These are phyloP conservation scores for Monilinia polystroma DNA, from an alignment of 2,329 filamentous ascomycete genomes.

Conservation along the genomic window DNA sequence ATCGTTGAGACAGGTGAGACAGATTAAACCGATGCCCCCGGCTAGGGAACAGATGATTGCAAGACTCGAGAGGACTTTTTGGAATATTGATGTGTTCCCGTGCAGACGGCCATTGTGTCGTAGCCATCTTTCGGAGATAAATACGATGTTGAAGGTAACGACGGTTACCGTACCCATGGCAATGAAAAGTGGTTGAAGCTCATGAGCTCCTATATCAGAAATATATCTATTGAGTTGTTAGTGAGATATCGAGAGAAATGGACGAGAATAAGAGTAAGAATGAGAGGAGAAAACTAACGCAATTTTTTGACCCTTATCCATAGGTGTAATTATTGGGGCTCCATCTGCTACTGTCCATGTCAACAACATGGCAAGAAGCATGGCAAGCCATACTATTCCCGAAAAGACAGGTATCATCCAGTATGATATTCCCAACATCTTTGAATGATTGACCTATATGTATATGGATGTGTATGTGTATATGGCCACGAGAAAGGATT, in stretches of 20 bases:
- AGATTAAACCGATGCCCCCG: slow-evolving; percentile 75
- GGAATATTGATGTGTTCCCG: slow-evolving; percentile 61
- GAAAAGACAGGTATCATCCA: slow-evolving; percentile 30
- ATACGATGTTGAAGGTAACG: slow-evolving; percentile 74
- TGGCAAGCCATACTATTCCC: slow-evolving; percentile 32
- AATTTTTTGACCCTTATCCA: slow-evolving; percentile 57
- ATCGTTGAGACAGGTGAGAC: slow-evolving; percentile 82
- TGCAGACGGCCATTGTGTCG: slow-evolving; percentile 76
- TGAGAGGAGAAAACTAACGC: slow-evolving; percentile 40
- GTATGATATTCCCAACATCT: slow-evolving; percentile 22
- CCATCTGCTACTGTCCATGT: slow-evolving; percentile 61
- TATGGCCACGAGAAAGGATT: too few species aligned
- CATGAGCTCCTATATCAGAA: slow-evolving; percentile 59
- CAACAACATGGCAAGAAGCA: slow-evolving; percentile 29
- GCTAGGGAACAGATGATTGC: slow-evolving; percentile 67
- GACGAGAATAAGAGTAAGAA: slow-evolving; percentile 43
- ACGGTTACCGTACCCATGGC: slow-evolving; percentile 67
- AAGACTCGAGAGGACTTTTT: slow-evolving; percentile 61
- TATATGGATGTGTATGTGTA: too few species aligned
- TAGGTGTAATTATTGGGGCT: slow-evolving; percentile 54
- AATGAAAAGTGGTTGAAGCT: slow-evolving; percentile 75
- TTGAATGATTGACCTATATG: background rate
- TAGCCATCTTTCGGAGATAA: slow-evolving; percentile 78
- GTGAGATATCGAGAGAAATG: background rate
- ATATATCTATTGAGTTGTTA: slow-evolving; percentile 60